Percentiles rank a stretch among this genome's conserved stretches.
Conservation (phyloP, 805 yeast species). For the Zygoascus tannicola region DNA sequence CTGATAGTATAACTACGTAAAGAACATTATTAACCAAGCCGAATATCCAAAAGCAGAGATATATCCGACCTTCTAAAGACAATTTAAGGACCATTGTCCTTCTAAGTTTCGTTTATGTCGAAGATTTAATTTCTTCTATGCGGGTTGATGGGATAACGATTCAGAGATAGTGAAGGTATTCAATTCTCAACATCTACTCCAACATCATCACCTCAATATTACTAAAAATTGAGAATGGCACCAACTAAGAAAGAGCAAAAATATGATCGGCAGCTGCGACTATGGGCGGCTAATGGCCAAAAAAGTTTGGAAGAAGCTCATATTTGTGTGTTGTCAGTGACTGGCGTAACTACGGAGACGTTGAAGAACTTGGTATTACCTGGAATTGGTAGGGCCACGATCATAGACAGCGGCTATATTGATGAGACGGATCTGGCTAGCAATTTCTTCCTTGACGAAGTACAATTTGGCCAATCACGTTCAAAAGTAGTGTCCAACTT, state of each 20-base stretch:
- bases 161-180: too few species aligned
- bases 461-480: constrained; percentile 35
- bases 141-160: neutral
- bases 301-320: constrained; percentile 43
- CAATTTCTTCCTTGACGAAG: constrained; percentile 51
- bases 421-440: constrained; percentile 38
- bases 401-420: constrained; percentile 43
- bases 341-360: constrained; percentile 49
- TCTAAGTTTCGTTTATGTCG: neutral
- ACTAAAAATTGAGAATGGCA: too few species aligned
- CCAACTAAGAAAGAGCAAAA: constrained; percentile 27
- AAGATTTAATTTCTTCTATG: neutral
- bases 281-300: constrained; percentile 84
- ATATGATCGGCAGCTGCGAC: constrained; percentile 79
- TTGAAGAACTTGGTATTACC: constrained; percentile 74
- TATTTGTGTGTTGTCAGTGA: constrained; percentile 52
- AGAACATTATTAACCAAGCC: constrained; percentile 84
- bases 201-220: too few species aligned
- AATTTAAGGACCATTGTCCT: constrained; percentile 1
- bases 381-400: constrained; percentile 53
- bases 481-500: constrained; percentile 34
- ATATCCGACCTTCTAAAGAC: constrained; percentile 8
- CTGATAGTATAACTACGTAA: constrained; percentile 83
- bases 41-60: constrained; percentile 57
- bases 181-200: too few species aligned